These are phyloP conservation scores for Zygotorulaspora danielsina DNA, from an alignment of 805 yeast genomes.

Conservation along the genomic window DNA sequence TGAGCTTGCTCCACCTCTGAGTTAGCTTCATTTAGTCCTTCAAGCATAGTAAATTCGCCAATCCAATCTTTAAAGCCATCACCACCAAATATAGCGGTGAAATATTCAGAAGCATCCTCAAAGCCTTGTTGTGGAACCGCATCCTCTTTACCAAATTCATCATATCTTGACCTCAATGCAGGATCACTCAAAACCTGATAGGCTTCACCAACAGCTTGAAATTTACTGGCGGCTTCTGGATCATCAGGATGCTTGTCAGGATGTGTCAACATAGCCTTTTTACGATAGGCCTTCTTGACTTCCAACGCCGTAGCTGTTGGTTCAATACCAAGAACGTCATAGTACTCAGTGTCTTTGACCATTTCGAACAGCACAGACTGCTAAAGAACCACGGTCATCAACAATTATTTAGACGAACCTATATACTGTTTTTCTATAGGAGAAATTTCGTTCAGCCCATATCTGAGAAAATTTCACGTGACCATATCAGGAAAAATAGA, in stretches of 20 bases:
- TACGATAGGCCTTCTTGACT: slow-evolving; percentile 90
- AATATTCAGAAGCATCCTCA: slow-evolving; percentile 83
- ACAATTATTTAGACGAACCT: not conserved
- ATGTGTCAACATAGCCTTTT: slow-evolving; percentile 82
- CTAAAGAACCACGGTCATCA: not conserved
- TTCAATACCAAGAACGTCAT: slow-evolving; percentile 69
- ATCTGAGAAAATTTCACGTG: too few relatives aligned
- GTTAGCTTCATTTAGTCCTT: slow-evolving; percentile 56
- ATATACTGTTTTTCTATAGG: not conserved
- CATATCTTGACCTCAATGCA: slow-evolving; percentile 66
- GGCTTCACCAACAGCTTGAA: slow-evolving; percentile 69
- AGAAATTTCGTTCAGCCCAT: too few relatives aligned
- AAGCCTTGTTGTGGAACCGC: slow-evolving; percentile 68
- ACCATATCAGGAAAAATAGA: too few relatives aligned
- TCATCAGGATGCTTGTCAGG: slow-evolving; percentile 98
- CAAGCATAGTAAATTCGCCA: slow-evolving; percentile 68
- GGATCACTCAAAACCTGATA: slow-evolving; percentile 78
- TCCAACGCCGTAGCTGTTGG: slow-evolving; percentile 72
- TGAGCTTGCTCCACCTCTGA: slow-evolving; percentile 39
- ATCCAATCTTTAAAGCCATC: slow-evolving; percentile 74
- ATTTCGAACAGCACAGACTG: slow-evolving; percentile 34
- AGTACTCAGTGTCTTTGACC: slow-evolving; percentile 85
- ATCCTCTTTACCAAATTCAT: slow-evolving; percentile 75
- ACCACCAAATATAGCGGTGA: slow-evolving; percentile 80
- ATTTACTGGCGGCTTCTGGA: slow-evolving; percentile 80